Conservation (phyloP, 371 early-diverging fungal species). For the Mucor saturninus region DNA sequence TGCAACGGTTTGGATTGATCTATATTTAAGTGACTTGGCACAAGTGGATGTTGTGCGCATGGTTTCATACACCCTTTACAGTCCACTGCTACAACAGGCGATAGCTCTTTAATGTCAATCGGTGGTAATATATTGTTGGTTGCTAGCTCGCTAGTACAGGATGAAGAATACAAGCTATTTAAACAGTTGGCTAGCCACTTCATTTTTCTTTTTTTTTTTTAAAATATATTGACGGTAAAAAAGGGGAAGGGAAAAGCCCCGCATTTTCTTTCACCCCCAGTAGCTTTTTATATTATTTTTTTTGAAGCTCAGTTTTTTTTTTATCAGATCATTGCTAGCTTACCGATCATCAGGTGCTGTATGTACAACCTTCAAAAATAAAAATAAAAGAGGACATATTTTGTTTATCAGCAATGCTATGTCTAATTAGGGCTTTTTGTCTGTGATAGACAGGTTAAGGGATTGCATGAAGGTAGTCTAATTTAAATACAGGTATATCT, state of each 20-base stretch:
- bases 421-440: too few relatives aligned
- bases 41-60: slow-evolving; percentile 35
- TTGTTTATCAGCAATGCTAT: too few relatives aligned
- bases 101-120: slow-evolving; percentile 28
- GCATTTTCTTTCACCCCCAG: background rate
- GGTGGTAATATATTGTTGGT: slow-evolving; percentile 28
- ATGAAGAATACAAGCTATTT: slow-evolving; percentile 31
- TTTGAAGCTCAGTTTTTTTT: background rate
- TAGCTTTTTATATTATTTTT: background rate
- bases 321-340: too few relatives aligned
- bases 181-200: slow-evolving; percentile 43
- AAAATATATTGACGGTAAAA: background rate
- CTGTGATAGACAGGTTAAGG: too few relatives aligned
- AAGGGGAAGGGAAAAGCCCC: slow-evolving; percentile 1
- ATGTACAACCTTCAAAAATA: too few relatives aligned
- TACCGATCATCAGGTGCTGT: too few relatives aligned
- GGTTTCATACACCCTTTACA: slow-evolving; percentile 37
- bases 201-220: slow-evolving; percentile 18
- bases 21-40: slow-evolving; percentile 35
- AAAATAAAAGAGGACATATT: too few relatives aligned
- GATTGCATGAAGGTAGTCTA: too few relatives aligned
- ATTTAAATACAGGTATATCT: too few relatives aligned
- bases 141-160: slow-evolving; percentile 23
- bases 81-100: slow-evolving; percentile 28
- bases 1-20: slow-evolving; percentile 39